Evolutionary conservation across 108 stramenopile species (phyloP).

Genomic region (Nitzschia sp.): DNA sequence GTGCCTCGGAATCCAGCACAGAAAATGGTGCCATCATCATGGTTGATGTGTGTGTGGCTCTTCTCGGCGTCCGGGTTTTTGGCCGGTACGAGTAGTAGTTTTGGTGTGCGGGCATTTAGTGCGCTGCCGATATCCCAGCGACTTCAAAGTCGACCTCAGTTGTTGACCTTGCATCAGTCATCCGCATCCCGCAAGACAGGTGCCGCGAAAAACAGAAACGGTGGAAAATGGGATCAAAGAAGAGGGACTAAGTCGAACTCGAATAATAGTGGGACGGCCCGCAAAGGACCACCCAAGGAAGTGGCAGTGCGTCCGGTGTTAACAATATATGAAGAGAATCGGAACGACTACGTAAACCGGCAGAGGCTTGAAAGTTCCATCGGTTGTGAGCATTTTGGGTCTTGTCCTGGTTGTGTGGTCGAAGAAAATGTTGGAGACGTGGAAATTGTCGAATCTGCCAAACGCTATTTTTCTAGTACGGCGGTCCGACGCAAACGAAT

Average conservation of each 20-base stretch:
- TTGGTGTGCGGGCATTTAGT: too few species aligned
- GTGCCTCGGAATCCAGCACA: too few species aligned
- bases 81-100: too few species aligned
- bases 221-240: too few species aligned
- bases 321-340: constrained; percentile 38
- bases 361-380: constrained; percentile 27
- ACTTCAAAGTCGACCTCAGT: too few species aligned
- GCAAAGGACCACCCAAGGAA: not conserved
- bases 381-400: constrained; percentile 65
- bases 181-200: not conserved
- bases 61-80: too few species aligned
- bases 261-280: not conserved
- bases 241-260: too few species aligned
- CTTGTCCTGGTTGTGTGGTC: constrained; percentile 79
- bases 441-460: constrained; percentile 64
- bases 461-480: constrained; percentile 72
- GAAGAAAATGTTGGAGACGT: constrained; percentile 43
- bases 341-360: constrained; percentile 26
- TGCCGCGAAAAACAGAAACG: not conserved
- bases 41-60: too few species aligned
- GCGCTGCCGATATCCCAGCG: too few species aligned
- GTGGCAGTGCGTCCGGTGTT: constrained; percentile 29
- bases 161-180: not conserved
- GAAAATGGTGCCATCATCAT: too few species aligned
- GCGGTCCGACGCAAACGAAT: constrained; percentile 59